Base-by-base conservation (phyloP, 495 filamentous ascomycete species). In the Talaromyces adpressus region DNA sequence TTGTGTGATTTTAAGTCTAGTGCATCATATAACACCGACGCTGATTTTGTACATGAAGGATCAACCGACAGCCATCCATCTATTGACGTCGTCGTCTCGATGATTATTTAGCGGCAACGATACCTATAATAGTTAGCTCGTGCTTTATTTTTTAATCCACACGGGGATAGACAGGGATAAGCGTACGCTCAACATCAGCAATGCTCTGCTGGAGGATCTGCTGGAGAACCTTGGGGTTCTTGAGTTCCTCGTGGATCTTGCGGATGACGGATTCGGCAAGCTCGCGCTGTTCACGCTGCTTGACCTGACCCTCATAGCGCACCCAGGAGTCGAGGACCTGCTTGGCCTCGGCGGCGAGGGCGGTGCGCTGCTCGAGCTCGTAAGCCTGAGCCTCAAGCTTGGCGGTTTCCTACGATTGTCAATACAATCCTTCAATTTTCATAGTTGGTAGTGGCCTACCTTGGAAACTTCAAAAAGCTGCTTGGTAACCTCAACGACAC, bases 191-290 rank as follows among this genome's bases (percentile, higher is more conserved):
- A 73, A 98, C 89, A 79, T 99, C 94, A 56, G 86, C 78, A 71
- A 99, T 83, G 77, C 90, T 94, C 84, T 99, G 94, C 80, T 92
- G 87, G 60, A 99, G 86, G 70, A 98, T 95, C 79, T 94, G 90
- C 82, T 95, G 89, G 60, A 99, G 87, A 68, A 86, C 84, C 84
- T 90, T 97, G 66, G 95, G 94, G 83, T 87, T 96, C 85, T 97
- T 92, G 57, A 99, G 85, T 84, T 97, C 94, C 86, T 97, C 97
- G 77, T 89, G 88, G 69, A 97, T 93, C 86, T 96, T 99, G 77
- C 85, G 85, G 69, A 99, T 98, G 77, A 99, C 81, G 73, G 78
- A 82, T 73, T 97, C 88, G 61, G 94, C 91, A 67, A 99, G 84
- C 85, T 99, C 94, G 75, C 83, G 87, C 85, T 99, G 94, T 82